Evolutionary conservation across 805 yeast genomes (phyloP).

Genomic region (Pichia cephalocereana): DNA sequence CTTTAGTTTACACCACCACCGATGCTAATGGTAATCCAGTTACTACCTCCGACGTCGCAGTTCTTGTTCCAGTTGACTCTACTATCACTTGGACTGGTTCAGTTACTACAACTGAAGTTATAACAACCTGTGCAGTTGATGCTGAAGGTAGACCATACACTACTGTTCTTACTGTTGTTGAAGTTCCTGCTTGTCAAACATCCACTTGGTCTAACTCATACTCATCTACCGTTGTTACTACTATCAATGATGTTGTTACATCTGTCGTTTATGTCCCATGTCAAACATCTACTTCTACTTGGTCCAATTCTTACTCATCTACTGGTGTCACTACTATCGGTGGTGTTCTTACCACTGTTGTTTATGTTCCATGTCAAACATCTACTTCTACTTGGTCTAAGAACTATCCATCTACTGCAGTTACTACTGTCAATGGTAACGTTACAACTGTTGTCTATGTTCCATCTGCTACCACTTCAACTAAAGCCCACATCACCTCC

Average conservation of each 20-base stretch:
- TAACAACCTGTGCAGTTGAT: not conserved
- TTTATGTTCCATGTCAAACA: slow-evolving; percentile 1
- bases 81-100: not conserved
- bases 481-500: not conserved
- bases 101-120: not conserved
- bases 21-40: not conserved
- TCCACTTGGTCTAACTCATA: not conserved
- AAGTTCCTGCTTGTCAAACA: not conserved
- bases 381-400: not conserved
- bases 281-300: not conserved
- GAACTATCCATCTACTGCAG: not conserved
- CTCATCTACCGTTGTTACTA: not conserved
- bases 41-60: not conserved
- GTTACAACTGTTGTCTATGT: not conserved
- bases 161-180: not conserved
- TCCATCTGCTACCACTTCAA: not conserved
- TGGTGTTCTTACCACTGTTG: not conserved
- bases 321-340: not conserved
- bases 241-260: not conserved
- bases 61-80: not conserved
- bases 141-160: not conserved
- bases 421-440: not conserved
- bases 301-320: not conserved
- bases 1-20: not conserved
- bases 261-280: slow-evolving; percentile 2